Conservation (phyloP, 1,284 basidiomycete species). For the Anthracocystis setariae region DNA sequence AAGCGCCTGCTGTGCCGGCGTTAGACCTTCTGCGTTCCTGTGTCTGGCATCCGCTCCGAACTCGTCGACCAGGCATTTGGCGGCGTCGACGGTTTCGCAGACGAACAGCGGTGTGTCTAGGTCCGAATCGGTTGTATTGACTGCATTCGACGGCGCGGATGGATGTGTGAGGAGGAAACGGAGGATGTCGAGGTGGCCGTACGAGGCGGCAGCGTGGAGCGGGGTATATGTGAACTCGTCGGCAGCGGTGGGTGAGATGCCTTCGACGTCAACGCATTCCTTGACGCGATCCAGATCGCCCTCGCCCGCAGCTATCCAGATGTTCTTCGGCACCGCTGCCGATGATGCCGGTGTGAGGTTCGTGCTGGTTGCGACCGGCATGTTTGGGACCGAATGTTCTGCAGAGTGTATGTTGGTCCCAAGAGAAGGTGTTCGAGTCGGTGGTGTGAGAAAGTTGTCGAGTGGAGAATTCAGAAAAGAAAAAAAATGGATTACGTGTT, state of each 20-base stretch:
- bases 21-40: slow-evolving; percentile 57
- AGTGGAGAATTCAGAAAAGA: too few species aligned
- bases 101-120: slow-evolving; percentile 66
- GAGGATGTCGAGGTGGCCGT: slow-evolving; percentile 58
- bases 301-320: slow-evolving; percentile 66
- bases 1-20: slow-evolving; percentile 56
- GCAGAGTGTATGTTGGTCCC: background rate
- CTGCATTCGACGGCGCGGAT: slow-evolving; percentile 35
- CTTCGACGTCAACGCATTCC: slow-evolving; percentile 52
- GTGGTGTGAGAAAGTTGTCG: background rate
- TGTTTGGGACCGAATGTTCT: background rate
- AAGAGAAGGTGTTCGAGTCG: background rate
- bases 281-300: slow-evolving; percentile 61
- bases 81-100: slow-evolving; percentile 56
- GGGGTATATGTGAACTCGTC: slow-evolving; percentile 64
- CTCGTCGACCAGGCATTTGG: slow-evolving; percentile 59
- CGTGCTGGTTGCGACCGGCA: slow-evolving; percentile 43
- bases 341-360: slow-evolving; percentile 5
- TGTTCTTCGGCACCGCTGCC: slow-evolving; percentile 46
- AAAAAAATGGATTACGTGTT: slow-evolving; percentile 28
- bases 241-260: slow-evolving; percentile 50
- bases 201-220: slow-evolving; percentile 65
- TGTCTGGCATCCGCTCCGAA: slow-evolving; percentile 55
- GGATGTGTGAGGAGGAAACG: slow-evolving; percentile 56
- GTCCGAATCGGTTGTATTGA: slow-evolving; percentile 58